A percentile compares a stretch with the other conserved stretches of the same genome.
These are phyloP conservation scores for Fomitopsis betulina DNA, from an alignment of 1,284 basidiomycete genomes.

Conservation along the genomic window DNA sequence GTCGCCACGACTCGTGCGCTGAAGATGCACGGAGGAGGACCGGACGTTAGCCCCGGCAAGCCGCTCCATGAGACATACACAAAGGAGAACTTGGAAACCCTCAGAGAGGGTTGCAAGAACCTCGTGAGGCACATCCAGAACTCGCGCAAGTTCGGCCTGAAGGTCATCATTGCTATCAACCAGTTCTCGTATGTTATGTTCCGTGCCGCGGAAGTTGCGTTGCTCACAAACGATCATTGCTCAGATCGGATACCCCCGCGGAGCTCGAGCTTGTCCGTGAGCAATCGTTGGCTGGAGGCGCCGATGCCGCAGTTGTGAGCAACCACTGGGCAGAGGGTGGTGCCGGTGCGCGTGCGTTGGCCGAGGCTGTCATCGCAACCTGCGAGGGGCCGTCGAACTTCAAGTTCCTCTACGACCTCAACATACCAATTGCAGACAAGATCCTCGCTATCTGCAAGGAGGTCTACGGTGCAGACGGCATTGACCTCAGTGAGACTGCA, in stretches of 20 bases:
- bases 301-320: slow-evolving; percentile 92
- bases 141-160: slow-evolving; percentile 93
- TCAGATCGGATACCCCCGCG: slow-evolving; percentile 84
- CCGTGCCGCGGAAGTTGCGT: neutral
- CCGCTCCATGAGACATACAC: slow-evolving; percentile 92
- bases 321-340: slow-evolving; percentile 98
- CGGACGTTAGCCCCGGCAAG: slow-evolving; percentile 96
- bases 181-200: slow-evolving; percentile 75
- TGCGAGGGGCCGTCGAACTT: slow-evolving; percentile 85
- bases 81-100: slow-evolving; percentile 88
- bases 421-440: slow-evolving; percentile 83
- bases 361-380: slow-evolving; percentile 80
- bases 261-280: slow-evolving; percentile 86
- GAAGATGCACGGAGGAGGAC: slow-evolving; percentile 99
- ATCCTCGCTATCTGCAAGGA: slow-evolving; percentile 85
- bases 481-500: slow-evolving; percentile 80
- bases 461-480: slow-evolving; percentile 90
- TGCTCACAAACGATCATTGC: too few species aligned
- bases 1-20: slow-evolving; percentile 97
- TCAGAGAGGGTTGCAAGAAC: slow-evolving; percentile 93
- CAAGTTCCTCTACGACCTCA: slow-evolving; percentile 87
- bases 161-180: slow-evolving; percentile 96
- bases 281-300: slow-evolving; percentile 81
- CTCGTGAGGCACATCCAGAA: slow-evolving; percentile 94
- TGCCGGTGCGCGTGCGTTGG: slow-evolving; percentile 81